phyloP scores from a whole-genome alignment of 495 filamentous ascomycete genomes.

The Podospora tetraspora region DNA sequence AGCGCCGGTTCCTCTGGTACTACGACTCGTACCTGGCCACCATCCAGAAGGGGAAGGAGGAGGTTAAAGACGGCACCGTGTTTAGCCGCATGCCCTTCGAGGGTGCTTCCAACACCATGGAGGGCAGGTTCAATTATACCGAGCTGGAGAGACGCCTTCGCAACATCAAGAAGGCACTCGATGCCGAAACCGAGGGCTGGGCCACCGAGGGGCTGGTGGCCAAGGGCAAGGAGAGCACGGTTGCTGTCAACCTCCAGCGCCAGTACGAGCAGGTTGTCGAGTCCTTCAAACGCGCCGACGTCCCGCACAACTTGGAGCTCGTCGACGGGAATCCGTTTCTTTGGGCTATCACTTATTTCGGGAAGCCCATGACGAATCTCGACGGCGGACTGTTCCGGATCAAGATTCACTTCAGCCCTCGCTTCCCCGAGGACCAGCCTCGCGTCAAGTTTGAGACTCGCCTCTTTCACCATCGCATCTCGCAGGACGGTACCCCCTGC shows the following conservation, averaged over 20 bases:
- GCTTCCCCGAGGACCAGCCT: constrained; percentile 88
- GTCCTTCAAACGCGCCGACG: constrained; percentile 60
- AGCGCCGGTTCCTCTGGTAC: constrained; percentile 93
- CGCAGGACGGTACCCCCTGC: constrained; percentile 70
- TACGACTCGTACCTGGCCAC: constrained; percentile 75
- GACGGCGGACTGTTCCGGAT: constrained; percentile 89
- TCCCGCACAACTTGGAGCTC: constrained; percentile 67
- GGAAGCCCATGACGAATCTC: constrained; percentile 85
- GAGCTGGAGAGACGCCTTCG: constrained; percentile 64
- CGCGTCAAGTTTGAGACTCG: constrained; percentile 73
- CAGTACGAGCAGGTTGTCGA: constrained; percentile 82
- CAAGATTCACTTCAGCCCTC: constrained; percentile 74
- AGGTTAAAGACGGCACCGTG: constrained; percentile 51
- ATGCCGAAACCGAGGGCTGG: constrained; percentile 70
- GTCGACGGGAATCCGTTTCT: constrained; percentile 66
- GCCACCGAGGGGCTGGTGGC: constrained; percentile 57
- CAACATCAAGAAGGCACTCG: constrained; percentile 59
- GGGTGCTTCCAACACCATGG: constrained; percentile 70
- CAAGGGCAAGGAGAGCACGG: constrained; percentile 60
- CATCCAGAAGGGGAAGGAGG: constrained; percentile 57
- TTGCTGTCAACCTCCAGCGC: constrained; percentile 73
- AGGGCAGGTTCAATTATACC: constrained; percentile 78
- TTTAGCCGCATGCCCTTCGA: constrained; percentile 88
- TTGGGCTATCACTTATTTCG: constrained; percentile 73
- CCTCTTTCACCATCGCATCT: constrained; percentile 86